Conservation (phyloP, 2,329 filamentous ascomycete species). For the Myotisia sp. region DNA sequence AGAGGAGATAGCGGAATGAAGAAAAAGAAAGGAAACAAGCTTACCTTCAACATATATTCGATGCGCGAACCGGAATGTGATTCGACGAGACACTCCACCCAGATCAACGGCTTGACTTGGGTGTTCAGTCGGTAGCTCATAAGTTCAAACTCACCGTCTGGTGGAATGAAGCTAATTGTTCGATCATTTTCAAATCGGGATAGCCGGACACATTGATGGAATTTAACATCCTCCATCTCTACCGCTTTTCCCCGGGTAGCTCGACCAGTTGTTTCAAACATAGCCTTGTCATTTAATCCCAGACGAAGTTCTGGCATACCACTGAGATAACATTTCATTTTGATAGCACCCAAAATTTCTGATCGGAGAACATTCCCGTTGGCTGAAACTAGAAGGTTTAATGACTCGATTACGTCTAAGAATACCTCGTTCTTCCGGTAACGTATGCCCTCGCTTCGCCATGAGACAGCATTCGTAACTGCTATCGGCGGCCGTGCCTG, state of each 20-base stretch:
- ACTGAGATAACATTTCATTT: conserved; percentile 99
- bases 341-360: conserved; percentile 91
- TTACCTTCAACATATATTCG: conserved; percentile 91
- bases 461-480: conserved; percentile 94
- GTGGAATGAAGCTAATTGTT: conserved; percentile 96
- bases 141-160: conserved; percentile 95
- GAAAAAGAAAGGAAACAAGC: too few species aligned
- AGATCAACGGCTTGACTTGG: conserved; percentile 94
- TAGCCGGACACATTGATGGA: conserved; percentile 92
- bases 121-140: conserved; percentile 99
- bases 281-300: conserved; percentile 95
- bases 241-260: conserved; percentile 92
- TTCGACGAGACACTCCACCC: conserved; percentile 96
- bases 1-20: too few species aligned
- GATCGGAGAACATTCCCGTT: conserved; percentile 91
- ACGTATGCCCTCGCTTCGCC: conserved; percentile 92
- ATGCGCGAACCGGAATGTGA: conserved; percentile 89
- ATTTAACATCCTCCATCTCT: conserved; percentile 99
- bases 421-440: conserved; percentile 99
- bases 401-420: conserved; percentile 87
- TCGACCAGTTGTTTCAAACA: conserved; percentile 95
- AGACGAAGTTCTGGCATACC: conserved; percentile 94
- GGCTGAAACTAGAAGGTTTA: conserved; percentile 87
- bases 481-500: conserved; percentile 93
- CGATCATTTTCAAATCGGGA: conserved; percentile 96